These are phyloP conservation scores for Penicillium sp. DNA, from an alignment of 2,329 filamentous ascomycete genomes.

Conservation along the genomic window DNA sequence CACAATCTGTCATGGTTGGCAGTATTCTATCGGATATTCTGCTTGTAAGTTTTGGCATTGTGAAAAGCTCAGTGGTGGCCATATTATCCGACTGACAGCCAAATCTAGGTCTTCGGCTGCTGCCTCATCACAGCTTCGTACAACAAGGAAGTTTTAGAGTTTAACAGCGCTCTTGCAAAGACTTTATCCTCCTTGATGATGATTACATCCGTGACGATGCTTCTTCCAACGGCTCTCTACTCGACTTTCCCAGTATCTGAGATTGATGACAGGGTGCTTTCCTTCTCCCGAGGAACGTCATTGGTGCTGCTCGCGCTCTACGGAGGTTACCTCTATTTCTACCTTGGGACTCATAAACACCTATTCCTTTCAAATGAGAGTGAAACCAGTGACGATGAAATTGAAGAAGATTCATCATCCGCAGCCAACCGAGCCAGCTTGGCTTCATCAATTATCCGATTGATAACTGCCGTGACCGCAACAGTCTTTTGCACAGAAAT, in stretches of 20 bases:
- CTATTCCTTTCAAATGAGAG: conserved; percentile 56
- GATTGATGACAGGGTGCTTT: conserved; percentile 56
- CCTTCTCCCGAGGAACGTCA: conserved; percentile 69
- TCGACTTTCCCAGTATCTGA: conserved; percentile 50
- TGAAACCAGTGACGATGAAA: not conserved
- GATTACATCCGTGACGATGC: conserved; percentile 66
- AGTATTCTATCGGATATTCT: conserved; percentile 86
- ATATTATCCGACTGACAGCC: not conserved
- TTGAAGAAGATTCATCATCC: not conserved
- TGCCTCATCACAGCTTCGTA: conserved; percentile 70
- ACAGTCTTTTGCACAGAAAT: conserved; percentile 70
- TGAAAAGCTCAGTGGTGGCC: not conserved
- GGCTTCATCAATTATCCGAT: conserved; percentile 4
- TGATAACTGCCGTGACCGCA: conserved; percentile 50
- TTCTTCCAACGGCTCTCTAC: conserved; percentile 69
- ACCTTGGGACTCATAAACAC: conserved; percentile 67
- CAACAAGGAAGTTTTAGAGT: conserved; percentile 61
- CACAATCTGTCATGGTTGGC: conserved; percentile 87
- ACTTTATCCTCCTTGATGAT: conserved; percentile 62
- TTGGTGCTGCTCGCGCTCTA: conserved; percentile 69
- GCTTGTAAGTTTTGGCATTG: conserved; percentile 48
- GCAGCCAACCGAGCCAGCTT: not conserved
- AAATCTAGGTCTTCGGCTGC: conserved; percentile 58
- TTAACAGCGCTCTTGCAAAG: conserved; percentile 39
- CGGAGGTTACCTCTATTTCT: conserved; percentile 68